A percentile compares a stretch with the other conserved stretches of the same genome.
Evolutionary conservation across 345 rosid genomes (phyloP).

Genomic region (Melaleuca alternifolia): DNA sequence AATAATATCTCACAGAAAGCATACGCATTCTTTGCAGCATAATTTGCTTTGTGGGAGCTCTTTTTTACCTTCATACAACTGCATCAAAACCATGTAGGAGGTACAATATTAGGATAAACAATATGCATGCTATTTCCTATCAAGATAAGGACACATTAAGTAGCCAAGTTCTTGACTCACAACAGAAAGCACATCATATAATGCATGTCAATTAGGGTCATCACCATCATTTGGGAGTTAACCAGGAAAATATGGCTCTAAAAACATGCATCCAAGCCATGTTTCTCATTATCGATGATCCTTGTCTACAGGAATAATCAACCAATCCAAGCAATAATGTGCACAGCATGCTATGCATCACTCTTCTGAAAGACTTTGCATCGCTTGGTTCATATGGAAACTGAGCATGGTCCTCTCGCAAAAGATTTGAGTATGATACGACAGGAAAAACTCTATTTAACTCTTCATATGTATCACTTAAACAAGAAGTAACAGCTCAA

Average conservation of each 20-base stretch:
- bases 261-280: not conserved
- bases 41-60: constrained; percentile 36
- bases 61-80: constrained; percentile 47
- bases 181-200: not conserved
- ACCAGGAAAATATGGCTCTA: not conserved
- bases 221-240: not conserved
- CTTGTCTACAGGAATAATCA: not conserved
- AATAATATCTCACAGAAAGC: constrained; percentile 54
- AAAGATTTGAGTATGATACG: not conserved
- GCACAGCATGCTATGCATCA: not conserved
- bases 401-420: not conserved
- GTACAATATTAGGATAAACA: too few relatives aligned
- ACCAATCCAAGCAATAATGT: not conserved
- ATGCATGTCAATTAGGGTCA: not conserved
- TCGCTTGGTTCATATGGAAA: not conserved
- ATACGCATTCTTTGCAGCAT: constrained; percentile 36
- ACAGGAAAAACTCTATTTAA: not conserved
- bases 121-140: not conserved
- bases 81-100: not conserved
- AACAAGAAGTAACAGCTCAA: not conserved
- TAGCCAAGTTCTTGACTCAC: not conserved
- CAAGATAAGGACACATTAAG: not conserved
- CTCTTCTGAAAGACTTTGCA: not conserved
- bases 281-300: not conserved
- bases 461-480: not conserved